Base-by-base conservation (phyloP, 2,329 filamentous ascomycete genomes). In the Mariannaea sp. region DNA sequence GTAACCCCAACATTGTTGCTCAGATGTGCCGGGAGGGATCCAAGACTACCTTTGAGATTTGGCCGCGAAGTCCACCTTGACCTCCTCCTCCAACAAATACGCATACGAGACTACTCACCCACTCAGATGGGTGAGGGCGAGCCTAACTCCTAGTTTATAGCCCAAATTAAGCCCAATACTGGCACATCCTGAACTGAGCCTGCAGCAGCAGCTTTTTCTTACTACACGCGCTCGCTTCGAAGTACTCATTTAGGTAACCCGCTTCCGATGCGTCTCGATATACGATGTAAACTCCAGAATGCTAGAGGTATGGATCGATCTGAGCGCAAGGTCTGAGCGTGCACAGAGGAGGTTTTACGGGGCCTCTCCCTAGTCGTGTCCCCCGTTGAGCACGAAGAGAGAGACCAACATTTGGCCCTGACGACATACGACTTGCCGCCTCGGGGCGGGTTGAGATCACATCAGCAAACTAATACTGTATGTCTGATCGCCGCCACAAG, bases 261-360 rank as follows among this genome's bases (percentile, higher is more conserved):
- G 40, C 36, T 35, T 16, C 20, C 29, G 41, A 29, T 24, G 24
- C 33, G n/a, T 42, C 42, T 52, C 43, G 14, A 32, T 26, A 42
- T 33, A 44, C 53, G 44, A 33, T 46, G 50, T n/a, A n/a, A n/a
- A n/a, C n/a, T n/a, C n/a, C n/a, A 49, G 46, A 32, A 40, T 49
- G 49, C 45, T 26, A 24, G 49, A 20, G 32, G 43, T 44, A 16
- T 35, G 9, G 14, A 24, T 50, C 19, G 26, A 42, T 27, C 43
- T 42, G 55, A 32, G 41, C 27, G 49, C n/a, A 49, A 49, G 33
- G 55, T 59, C 58, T 53, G 33, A 56, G 57, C 61, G 56, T 46
- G 26, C 26, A 32, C 51, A 39, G 56, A 47, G 39, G 50, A 57
- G 38, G 45, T 29, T 17, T 33, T 36, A 26, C 53, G 36, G 29